phyloP scores from a whole-genome alignment of 2,329 filamentous ascomycete species.

The Aplosporella prunicola region DNA sequence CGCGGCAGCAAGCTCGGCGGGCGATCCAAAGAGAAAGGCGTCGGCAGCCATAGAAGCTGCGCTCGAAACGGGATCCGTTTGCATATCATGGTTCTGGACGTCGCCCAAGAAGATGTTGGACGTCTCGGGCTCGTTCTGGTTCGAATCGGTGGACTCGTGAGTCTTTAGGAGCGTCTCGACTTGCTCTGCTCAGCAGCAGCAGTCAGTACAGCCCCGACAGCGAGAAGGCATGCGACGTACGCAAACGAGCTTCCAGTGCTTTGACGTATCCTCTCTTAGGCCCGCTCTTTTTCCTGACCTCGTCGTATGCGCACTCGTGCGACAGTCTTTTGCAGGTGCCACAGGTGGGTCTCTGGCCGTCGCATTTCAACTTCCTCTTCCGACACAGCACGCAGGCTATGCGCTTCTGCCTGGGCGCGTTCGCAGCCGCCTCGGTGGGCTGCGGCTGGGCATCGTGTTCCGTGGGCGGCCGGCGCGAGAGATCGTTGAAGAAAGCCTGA shows the following conservation, averaged over 20 bases:
- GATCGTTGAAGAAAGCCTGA: conserved; percentile 48
- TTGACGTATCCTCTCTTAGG: conserved; percentile 94
- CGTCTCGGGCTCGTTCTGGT: conserved; percentile 14
- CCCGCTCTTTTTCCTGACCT: conserved; percentile 86
- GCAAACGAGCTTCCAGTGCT: conserved; percentile 81
- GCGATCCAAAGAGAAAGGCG: too few species aligned
- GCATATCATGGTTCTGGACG: too few species aligned
- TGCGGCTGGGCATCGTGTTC: conserved; percentile 50
- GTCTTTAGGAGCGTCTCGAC: conserved; percentile 85
- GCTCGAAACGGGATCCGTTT: too few species aligned
- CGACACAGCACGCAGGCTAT: conserved; percentile 92
- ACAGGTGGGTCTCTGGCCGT: conserved; percentile 70
- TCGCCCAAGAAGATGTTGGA: conserved; percentile 3
- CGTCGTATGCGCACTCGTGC: conserved; percentile 83
- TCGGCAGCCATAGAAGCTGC: too few species aligned
- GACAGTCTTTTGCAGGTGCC: conserved; percentile 80
- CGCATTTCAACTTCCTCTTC: conserved; percentile 85
- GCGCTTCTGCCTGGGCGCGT: conserved; percentile 53
- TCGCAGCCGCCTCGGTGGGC: conserved; percentile 24
- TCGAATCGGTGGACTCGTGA: conserved; percentile 46
- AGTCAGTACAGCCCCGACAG: conserved; percentile 9
- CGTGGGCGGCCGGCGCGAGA: conserved; percentile 36
- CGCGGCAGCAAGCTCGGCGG: too few species aligned
- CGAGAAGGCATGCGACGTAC: conserved; percentile 43
- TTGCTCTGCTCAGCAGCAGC: conserved; percentile 54